phyloP scores from a whole-genome alignment of 805 yeast genomes.

The Starmerella bombi region DNA sequence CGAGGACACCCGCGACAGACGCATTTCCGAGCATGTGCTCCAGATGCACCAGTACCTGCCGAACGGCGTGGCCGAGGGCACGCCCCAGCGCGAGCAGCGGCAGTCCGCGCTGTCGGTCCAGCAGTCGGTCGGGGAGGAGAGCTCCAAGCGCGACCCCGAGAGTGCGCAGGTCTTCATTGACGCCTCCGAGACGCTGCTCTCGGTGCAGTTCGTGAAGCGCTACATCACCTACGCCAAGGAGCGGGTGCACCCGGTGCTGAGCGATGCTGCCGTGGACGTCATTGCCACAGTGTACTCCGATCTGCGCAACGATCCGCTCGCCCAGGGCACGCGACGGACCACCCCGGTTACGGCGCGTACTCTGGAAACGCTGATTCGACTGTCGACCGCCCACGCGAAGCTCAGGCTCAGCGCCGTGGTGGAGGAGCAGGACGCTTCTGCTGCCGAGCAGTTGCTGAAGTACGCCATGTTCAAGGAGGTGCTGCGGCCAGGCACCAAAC shows the following conservation, averaged over 20 bases:
- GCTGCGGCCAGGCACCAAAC: constrained; percentile 31
- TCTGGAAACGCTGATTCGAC: constrained; percentile 84
- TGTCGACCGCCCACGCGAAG: constrained; percentile 93
- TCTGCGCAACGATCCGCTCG: constrained; percentile 59
- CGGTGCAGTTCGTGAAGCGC: constrained; percentile 78
- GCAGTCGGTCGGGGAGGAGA: constrained; percentile 31
- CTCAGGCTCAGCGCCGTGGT: constrained; percentile 72
- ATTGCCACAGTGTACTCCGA: constrained; percentile 71
- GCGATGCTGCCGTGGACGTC: constrained; percentile 62
- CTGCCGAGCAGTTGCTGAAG: constrained; percentile 74
- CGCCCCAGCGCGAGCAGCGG: constrained; percentile 72
- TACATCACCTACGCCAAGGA: constrained; percentile 89
- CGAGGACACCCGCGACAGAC: constrained; percentile 67
- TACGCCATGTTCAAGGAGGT: constrained; percentile 77
- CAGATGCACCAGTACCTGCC: constrained; percentile 85
- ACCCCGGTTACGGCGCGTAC: constrained; percentile 98
- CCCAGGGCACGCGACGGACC: constrained; percentile 40
- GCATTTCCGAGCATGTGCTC: constrained; percentile 85
- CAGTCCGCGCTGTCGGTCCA: constrained; percentile 72
- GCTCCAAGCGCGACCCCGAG: constrained; percentile 11
- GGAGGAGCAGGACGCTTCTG: constrained; percentile 62
- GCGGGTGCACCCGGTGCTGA: constrained; percentile 67
- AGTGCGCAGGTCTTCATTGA: constrained; percentile 39
- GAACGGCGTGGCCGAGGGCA: constrained; percentile 81
- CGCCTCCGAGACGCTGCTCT: constrained; percentile 39